Conservation (phyloP, 192 early-diverging fungal species). For the Gonapodya sp. region DNA sequence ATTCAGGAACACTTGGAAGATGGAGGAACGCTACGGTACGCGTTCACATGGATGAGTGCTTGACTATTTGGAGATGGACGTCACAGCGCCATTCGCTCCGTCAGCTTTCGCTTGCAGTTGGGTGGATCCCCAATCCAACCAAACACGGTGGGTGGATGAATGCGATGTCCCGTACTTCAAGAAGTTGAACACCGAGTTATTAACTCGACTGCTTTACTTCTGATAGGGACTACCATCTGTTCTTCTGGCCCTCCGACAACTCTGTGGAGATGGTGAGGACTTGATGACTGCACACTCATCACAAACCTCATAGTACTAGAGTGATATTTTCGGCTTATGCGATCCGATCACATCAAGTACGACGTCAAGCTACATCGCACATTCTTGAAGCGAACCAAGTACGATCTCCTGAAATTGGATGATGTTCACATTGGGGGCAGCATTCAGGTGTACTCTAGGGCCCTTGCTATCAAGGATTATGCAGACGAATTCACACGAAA, state of each 20-base stretch:
- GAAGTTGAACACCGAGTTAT: too few relatives aligned
- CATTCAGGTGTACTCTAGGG: slow-evolving; percentile 38
- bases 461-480: slow-evolving; percentile 34
- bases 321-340: slow-evolving; percentile 7
- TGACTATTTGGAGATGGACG: too few relatives aligned
- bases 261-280: slow-evolving; percentile 46
- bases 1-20: background rate
- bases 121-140: background rate
- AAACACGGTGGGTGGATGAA: background rate
- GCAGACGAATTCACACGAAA: slow-evolving; percentile 41
- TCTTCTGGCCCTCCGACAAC: slow-evolving; percentile 40
- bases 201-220: too few relatives aligned
- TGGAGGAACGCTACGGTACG: background rate
- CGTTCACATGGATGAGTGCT: too few relatives aligned
- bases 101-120: background rate
- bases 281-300: too few relatives aligned
- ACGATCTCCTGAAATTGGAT: slow-evolving; percentile 22
- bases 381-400: slow-evolving; percentile 41
- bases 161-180: too few relatives aligned
- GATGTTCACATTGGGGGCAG: slow-evolving; percentile 43
- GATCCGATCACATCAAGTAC: slow-evolving; percentile 24
- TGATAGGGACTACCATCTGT: slow-evolving; percentile 35
- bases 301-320: slow-evolving; percentile 11
- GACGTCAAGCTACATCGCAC: slow-evolving; percentile 42
- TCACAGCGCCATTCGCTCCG: too few relatives aligned